Percentiles rank a stretch among this genome's conserved stretches.
Conservation (phyloP, 2,329 filamentous ascomycete species). For the Clarireedia monteithiana region DNA sequence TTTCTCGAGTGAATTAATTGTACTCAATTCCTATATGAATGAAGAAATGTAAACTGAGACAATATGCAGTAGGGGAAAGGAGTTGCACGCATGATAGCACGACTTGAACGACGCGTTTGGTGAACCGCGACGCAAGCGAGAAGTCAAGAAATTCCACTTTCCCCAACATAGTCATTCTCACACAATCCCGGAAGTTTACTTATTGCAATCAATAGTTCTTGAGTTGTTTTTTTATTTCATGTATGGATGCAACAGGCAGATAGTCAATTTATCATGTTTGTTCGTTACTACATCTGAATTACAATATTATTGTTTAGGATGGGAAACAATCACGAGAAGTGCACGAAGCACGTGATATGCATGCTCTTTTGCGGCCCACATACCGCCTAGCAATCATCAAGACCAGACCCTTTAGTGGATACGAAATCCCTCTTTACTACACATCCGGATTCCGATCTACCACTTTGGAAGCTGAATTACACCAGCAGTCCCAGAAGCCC, state of each 20-base stretch:
- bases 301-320: background rate
- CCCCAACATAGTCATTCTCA: background rate
- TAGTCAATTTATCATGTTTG: too few species aligned
- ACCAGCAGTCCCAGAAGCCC: constrained; percentile 1
- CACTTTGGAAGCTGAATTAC: background rate
- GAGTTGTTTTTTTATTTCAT: background rate
- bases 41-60: background rate
- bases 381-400: background rate
- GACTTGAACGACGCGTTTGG: constrained; percentile 8
- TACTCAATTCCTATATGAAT: background rate
- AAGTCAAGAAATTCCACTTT: constrained; percentile 2
- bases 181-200: background rate
- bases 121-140: constrained; percentile 11
- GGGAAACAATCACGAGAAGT: background rate
- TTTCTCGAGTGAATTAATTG: background rate
- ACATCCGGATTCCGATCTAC: background rate
- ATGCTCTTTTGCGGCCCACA: background rate
- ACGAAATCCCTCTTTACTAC: background rate
- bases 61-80: background rate
- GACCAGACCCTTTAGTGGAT: too few species aligned
- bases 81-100: background rate
- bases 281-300: background rate
- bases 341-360: constrained; percentile 3
- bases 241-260: background rate
- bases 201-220: background rate